These are phyloP conservation scores for Leccinum pseudoinsigne DNA, from an alignment of 1,284 basidiomycete species.

Conservation along the genomic window DNA sequence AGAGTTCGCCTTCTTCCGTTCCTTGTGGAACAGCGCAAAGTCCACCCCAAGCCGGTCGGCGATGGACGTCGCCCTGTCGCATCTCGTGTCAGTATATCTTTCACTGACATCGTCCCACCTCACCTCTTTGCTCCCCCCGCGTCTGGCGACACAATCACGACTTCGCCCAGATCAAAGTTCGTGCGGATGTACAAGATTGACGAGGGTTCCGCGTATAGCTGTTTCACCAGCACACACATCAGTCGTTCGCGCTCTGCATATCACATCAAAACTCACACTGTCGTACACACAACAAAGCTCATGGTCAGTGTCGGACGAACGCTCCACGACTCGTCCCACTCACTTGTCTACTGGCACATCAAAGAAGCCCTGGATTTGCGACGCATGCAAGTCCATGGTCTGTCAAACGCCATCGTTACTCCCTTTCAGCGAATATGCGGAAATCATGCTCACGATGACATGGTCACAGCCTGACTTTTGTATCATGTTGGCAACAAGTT, in stretches of 20 bases:
- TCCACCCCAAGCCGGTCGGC: slow-evolving; percentile 97
- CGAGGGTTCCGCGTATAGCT: slow-evolving; percentile 98
- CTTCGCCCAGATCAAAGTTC: slow-evolving; percentile 84
- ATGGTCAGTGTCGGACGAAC: slow-evolving; percentile 22
- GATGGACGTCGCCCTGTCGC: slow-evolving; percentile 88
- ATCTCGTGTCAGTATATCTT: slow-evolving; percentile 10
- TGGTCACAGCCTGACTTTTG: slow-evolving; percentile 98
- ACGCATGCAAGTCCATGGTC: slow-evolving; percentile 98
- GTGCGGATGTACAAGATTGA: slow-evolving; percentile 94
- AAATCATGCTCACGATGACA: slow-evolving; percentile 78
- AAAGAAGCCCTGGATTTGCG: slow-evolving; percentile 99
- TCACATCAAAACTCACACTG: slow-evolving; percentile 47
- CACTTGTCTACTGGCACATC: slow-evolving; percentile 99
- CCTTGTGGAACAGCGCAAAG: slow-evolving; percentile 99
- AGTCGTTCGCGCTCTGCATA: slow-evolving; percentile 19
- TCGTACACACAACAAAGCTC: slow-evolving; percentile 7
- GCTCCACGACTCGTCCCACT: slow-evolving; percentile 39
- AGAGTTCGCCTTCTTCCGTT: slow-evolving; percentile 99
- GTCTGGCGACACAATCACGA: slow-evolving; percentile 98
- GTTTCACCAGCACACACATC: slow-evolving; percentile 22
- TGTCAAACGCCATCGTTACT: slow-evolving; percentile 35
- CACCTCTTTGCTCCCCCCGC: slow-evolving; percentile 98
- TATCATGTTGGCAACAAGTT: slow-evolving; percentile 99
- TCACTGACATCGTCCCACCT: slow-evolving; percentile 14
- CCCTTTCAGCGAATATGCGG: background rate